Base-by-base conservation (phyloP, 345 rosid species). In the Euphorbia lathyris region DNA sequence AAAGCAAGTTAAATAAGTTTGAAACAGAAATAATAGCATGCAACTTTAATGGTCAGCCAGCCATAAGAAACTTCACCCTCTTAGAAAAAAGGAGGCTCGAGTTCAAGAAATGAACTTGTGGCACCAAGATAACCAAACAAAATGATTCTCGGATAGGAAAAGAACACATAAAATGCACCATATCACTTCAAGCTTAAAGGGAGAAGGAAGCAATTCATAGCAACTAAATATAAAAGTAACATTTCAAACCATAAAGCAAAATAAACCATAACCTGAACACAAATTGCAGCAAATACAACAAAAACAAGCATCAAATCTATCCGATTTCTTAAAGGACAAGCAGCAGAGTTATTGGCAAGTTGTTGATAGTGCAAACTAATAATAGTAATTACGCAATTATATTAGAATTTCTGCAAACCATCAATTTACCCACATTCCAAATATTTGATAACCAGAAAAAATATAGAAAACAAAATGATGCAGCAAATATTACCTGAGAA, bases 401-500 rank as follows among this genome's bases (percentile, higher is more conserved):
- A 40, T 40, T 40, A 40, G 7, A 56, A 64, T 25, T 17, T 20
- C 45, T 19, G 4, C 26, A 14, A 51, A 58, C 4, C 10, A 32
- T n/a, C 38, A 6, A 60, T 29, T 27, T 67, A 20, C 20, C 60
- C 22, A 23, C 17, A 22, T n/a, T 9, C 36, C 32, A 16, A 51
- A 23, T 20, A 34, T 27, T 16, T 6, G 17, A 17, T 17, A n/a
- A 19, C 36, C 16, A 52, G 32, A 7, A 56, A 58, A 60, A 63
- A 63, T 23, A 64, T 22, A 67, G 48, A 72, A 26, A 68, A 57
- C 20, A 65, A 68, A 68, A 57, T 58, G 22, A 34, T 34, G 17
- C 38, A 73, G 43, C 34, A 72, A 67, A 70, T 61, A 79, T 52
- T 80, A 92, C 97, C 97, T 85, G 83, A 17, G 86, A 73, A 76